These are phyloP conservation scores for Cenchrus americanus DNA, from an alignment of 176 grass and related monocot genomes.

Conservation along the genomic window DNA sequence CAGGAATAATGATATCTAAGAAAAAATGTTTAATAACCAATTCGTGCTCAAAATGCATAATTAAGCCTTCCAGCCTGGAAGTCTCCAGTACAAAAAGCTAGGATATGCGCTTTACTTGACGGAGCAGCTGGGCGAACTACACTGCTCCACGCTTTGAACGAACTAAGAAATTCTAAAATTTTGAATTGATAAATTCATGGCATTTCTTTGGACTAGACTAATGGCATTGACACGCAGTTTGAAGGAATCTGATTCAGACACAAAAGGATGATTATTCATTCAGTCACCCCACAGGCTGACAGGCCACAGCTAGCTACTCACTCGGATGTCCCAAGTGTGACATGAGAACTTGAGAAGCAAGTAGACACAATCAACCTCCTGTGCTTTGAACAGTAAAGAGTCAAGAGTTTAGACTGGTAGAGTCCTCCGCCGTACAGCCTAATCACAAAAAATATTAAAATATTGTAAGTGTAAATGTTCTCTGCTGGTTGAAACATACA, in stretches of 20 bases:
- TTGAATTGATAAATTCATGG: neutral
- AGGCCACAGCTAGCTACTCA: neutral
- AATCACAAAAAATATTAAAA: too few relatives aligned
- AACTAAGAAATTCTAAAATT: neutral
- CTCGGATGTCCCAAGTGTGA: neutral
- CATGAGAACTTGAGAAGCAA: neutral
- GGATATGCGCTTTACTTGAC: neutral
- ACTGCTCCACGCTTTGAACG: neutral
- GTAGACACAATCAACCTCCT: neutral
- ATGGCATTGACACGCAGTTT: neutral
- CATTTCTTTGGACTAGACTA: constrained; percentile 8
- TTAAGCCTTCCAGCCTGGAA: too few relatives aligned
- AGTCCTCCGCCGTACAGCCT: neutral
- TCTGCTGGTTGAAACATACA: neutral
- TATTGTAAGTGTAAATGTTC: too few relatives aligned
- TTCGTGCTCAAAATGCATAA: neutral
- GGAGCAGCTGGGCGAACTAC: neutral
- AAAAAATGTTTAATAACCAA: neutral
- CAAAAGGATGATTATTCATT: neutral
- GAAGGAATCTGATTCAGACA: neutral
- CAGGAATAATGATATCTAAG: too few relatives aligned
- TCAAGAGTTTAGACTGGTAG: neutral
- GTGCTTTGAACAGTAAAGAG: neutral
- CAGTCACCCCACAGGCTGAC: neutral
- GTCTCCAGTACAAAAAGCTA: neutral